A percentile compares a stretch with the other conserved stretches of the same genome.
Evolutionary conservation across 169 alveolate species (phyloP).

Genomic region (Plasmodium malariae): DNA sequence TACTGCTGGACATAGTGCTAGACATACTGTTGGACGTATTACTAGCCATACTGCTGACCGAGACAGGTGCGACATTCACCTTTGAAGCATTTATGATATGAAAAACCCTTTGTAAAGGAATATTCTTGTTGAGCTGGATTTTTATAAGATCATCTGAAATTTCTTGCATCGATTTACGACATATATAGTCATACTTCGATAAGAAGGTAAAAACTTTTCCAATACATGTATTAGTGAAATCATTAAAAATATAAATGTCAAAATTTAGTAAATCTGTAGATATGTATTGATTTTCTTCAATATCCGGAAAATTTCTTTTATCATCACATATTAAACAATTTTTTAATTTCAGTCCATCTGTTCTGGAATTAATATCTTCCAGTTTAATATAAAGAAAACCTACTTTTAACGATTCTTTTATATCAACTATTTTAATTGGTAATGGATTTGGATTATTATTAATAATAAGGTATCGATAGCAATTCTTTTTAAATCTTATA

Average conservation of each 20-base stretch:
- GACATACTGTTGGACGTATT: neutral
- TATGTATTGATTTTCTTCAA: constrained; percentile 59
- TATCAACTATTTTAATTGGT: constrained; percentile 53
- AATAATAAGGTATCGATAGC: constrained; percentile 69
- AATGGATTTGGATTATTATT: constrained; percentile 53
- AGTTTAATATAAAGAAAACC: constrained; percentile 53
- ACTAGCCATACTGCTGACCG: too few species aligned
- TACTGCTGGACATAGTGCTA: neutral
- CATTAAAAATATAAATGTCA: constrained; percentile 58
- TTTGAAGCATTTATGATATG: constrained; percentile 30
- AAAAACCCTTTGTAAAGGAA: constrained; percentile 41
- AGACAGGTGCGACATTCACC: neutral
- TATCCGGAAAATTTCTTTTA: constrained; percentile 48
- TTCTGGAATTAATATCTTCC: constrained; percentile 45
- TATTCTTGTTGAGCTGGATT: constrained; percentile 47
- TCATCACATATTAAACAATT: constrained; percentile 71
- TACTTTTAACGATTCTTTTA: constrained; percentile 69
- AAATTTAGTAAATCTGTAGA: constrained; percentile 72
- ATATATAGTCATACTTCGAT: constrained; percentile 66
- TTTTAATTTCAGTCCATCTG: constrained; percentile 74
- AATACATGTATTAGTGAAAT: constrained; percentile 45
- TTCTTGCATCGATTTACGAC: constrained; percentile 38
- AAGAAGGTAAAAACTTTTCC: constrained; percentile 50
- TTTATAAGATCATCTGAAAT: constrained; percentile 68
- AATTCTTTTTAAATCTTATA: constrained; percentile 40